Percentiles rank a stretch among this genome's conserved stretches.
Evolutionary conservation across 2,329 filamentous ascomycete species (phyloP).

Genomic region (Sporothrix brasiliensis): DNA sequence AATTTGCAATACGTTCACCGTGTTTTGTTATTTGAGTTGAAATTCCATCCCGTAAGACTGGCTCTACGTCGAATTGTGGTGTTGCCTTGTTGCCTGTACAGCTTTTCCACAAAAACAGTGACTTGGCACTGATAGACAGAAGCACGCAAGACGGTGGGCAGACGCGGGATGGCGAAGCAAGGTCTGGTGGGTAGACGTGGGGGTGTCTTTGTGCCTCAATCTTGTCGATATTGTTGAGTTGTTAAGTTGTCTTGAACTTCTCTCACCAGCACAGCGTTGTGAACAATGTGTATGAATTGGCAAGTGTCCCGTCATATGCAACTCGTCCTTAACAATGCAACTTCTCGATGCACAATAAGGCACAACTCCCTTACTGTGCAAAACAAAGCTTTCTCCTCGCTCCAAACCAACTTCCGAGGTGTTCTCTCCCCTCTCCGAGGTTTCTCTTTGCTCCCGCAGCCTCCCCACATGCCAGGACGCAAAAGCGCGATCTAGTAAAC

Average conservation of each 20-base stretch:
- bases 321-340: no score
- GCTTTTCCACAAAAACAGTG: neutral
- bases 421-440: neutral
- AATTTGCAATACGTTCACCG: neutral
- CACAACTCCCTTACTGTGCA: neutral
- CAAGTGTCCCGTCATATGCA: neutral
- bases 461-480: conserved; percentile 9
- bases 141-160: neutral
- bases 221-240: no score
- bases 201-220: neutral
- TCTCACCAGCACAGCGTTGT: no score
- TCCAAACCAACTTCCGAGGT: neutral
- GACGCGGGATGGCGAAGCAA: neutral
- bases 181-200: neutral
- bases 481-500: neutral
- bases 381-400: neutral
- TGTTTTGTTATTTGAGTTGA: neutral
- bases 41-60: neutral
- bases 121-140: neutral
- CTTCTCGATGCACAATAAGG: neutral
- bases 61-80: neutral
- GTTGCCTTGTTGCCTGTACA: neutral
- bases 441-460: neutral
- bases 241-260: no score
- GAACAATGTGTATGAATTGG: neutral